Evolutionary conservation across 2,329 filamentous ascomycete species (phyloP).

Genomic region (Grosmannia clavigera): DNA sequence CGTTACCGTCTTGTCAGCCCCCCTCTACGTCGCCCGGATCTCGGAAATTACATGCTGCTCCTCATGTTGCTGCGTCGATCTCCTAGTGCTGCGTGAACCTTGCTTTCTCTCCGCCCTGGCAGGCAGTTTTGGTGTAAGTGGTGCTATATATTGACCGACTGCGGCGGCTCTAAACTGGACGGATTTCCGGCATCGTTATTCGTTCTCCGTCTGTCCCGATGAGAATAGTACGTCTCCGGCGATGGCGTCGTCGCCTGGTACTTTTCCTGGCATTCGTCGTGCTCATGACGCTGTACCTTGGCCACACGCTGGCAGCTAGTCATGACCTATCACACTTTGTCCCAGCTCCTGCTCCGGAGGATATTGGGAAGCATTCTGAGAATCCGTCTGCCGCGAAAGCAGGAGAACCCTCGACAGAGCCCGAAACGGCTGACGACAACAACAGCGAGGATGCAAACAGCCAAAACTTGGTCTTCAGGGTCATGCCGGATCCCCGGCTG

Average conservation of each 20-base stretch:
- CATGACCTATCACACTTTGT: background rate
- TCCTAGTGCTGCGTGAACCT: no score
- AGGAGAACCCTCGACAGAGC: background rate
- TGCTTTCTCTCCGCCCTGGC: no score
- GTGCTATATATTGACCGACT: no score
- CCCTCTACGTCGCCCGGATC: no score
- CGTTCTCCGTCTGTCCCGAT: background rate
- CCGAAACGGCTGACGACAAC: background rate
- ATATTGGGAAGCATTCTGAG: background rate
- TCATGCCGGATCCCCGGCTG: background rate
- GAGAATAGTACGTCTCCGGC: constrained; percentile 6
- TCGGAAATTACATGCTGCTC: no score
- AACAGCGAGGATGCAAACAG: background rate
- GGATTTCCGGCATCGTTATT: no score
- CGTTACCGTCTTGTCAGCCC: no score
- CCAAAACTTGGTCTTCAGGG: background rate
- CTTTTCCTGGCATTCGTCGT: background rate
- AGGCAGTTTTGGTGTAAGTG: no score
- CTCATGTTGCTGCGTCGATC: no score
- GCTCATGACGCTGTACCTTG: constrained; percentile 3
- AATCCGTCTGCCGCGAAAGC: background rate
- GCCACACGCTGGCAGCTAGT: background rate
- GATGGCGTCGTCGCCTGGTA: constrained; percentile 6
- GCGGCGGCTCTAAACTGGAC: no score
- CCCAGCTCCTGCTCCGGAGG: constrained; percentile 2